A percentile compares a stretch with the other conserved stretches of the same genome.
These are phyloP conservation scores for Hydrangea macrophylla DNA, from an alignment of 148 eudicot species.

Conservation along the genomic window DNA sequence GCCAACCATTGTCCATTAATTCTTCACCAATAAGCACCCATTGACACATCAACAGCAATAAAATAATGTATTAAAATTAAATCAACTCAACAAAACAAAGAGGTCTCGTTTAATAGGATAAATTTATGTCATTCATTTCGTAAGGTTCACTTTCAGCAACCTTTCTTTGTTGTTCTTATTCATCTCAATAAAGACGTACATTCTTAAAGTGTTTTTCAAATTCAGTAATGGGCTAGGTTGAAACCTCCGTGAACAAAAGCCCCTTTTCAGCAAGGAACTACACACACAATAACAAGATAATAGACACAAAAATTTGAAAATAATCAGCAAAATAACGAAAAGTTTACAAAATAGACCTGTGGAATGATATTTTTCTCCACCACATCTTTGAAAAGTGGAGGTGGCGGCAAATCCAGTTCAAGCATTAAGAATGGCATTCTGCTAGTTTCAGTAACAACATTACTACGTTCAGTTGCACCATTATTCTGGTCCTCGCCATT, in stretches of 20 bases:
- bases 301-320: not conserved
- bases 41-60: too few relatives aligned
- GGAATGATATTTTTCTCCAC: constrained; percentile 98
- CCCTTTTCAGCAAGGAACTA: not conserved
- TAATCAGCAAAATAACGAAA: too few relatives aligned
- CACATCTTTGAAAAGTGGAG: constrained; percentile 87
- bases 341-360: constrained; percentile 45
- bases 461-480: constrained; percentile 37
- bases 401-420: constrained; percentile 95
- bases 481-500: constrained; percentile 34
- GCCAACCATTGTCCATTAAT: too few relatives aligned
- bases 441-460: constrained; percentile 52
- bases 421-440: constrained; percentile 95
- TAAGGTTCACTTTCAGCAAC: too few relatives aligned
- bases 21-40: too few relatives aligned
- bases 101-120: too few relatives aligned
- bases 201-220: too few relatives aligned
- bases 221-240: not conserved
- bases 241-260: not conserved
- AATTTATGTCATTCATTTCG: too few relatives aligned
- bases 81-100: too few relatives aligned
- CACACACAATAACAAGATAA: not conserved
- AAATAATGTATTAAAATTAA: too few relatives aligned
- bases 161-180: too few relatives aligned
- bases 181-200: too few relatives aligned